phyloP scores from a whole-genome alignment of 495 filamentous ascomycete species.

The Tirmania nivea region DNA sequence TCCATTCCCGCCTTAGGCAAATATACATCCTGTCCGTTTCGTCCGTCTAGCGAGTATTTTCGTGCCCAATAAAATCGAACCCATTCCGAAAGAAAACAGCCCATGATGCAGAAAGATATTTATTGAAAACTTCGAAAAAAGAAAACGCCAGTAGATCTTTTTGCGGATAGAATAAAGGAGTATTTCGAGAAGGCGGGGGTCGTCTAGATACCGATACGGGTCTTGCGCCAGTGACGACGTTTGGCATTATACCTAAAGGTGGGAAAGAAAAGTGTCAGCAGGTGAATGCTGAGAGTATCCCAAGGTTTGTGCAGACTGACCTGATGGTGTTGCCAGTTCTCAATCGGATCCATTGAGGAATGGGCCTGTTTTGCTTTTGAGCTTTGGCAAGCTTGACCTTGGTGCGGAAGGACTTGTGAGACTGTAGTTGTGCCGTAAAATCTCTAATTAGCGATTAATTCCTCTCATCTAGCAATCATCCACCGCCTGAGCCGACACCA shows the following conservation, averaged over 20 bases:
- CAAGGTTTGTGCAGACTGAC: slow-evolving; percentile 31
- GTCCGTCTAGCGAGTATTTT: no score
- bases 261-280: slow-evolving; percentile 5
- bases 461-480: no score
- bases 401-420: slow-evolving; percentile 96
- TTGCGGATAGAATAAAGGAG: not conserved
- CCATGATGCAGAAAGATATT: not conserved
- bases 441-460: no score
- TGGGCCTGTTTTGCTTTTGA: slow-evolving; percentile 97
- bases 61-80: not conserved
- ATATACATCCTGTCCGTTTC: no score
- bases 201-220: slow-evolving; percentile 85
- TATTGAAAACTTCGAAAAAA: not conserved
- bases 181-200: slow-evolving; percentile 6
- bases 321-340: slow-evolving; percentile 96
- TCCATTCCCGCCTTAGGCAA: no score
- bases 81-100: not conserved
- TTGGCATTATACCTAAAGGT: slow-evolving; percentile 88
- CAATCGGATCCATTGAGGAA: slow-evolving; percentile 98
- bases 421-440: slow-evolving; percentile 27
- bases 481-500: no score
- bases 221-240: slow-evolving; percentile 99
- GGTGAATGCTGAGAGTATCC: slow-evolving; percentile 4
- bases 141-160: not conserved
- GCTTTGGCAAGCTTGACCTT: slow-evolving; percentile 99